These are phyloP conservation scores for Quercus cerris DNA, from an alignment of 306 rosid genomes.

Conservation along the genomic window DNA sequence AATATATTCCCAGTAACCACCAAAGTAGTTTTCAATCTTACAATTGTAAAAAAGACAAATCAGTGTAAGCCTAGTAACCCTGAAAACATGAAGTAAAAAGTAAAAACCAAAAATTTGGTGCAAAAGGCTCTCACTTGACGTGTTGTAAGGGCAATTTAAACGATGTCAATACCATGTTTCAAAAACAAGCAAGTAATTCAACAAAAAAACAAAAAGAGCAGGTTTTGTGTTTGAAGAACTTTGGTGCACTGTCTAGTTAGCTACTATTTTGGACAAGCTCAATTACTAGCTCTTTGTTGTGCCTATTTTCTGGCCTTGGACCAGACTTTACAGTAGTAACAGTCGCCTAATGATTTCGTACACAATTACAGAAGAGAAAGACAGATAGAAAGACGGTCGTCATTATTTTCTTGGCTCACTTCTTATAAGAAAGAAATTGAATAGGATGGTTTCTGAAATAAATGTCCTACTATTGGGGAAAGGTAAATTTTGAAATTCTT, in stretches of 20 bases:
- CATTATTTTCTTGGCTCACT: neutral
- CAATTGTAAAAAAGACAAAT: constrained; percentile 14
- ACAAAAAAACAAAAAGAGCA: neutral
- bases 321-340: neutral
- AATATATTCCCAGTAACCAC: constrained; percentile 18
- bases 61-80: constrained; percentile 1
- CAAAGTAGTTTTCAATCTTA: constrained; percentile 10
- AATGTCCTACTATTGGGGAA: constrained; percentile 1
- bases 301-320: neutral
- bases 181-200: neutral
- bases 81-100: neutral
- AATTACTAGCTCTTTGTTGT: neutral
- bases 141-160: neutral
- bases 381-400: neutral
- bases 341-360: neutral
- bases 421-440: constrained; percentile 8
- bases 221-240: neutral
- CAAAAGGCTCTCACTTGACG: neutral
- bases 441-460: neutral
- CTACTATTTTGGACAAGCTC: neutral
- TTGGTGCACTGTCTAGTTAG: neutral
- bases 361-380: neutral
- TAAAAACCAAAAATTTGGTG: neutral
- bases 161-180: neutral
- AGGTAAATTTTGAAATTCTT: neutral